Evolutionary conservation across 164 flowering plant species (phyloP), one percentile per base, ranked within the genome.

Genomic region (Sedum album): DNA sequence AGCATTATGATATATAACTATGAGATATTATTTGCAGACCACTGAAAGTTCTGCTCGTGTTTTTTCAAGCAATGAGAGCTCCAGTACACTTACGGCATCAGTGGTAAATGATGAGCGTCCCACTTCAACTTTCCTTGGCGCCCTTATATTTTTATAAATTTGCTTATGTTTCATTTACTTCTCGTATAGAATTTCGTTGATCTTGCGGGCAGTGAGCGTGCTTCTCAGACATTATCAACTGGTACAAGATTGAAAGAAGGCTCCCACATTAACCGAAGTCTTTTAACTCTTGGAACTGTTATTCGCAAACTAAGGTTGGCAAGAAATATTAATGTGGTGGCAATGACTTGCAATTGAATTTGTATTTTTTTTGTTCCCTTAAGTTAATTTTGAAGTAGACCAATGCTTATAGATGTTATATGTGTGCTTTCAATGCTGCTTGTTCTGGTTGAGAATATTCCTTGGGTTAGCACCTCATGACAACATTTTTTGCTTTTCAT

Each of bases 131-230:
- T 2, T 46, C n/a, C 41, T 15, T 51, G 26, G 28, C 31, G 13
- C 5, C 62, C 20, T 3, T 57, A 8, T 13, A 14, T 57, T 51
- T 42, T 46, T n/a, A n/a, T n/a, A 41, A 13, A n/a, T 53, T 53
- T 5, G 23, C 25, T 53, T 8, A 8, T 21, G n/a, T 49, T 35
- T 11, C 10, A 11, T 64, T 69, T 55, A 13, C 49, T 68, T n/a
- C 66, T 49, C 67, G 62, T 66, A 26, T 83, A 94, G 99, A 86
- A 88, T 75, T 95, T 95, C 79, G 91, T 95, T 73, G 99, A 95
- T 84, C 87, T 95, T 70, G 99, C 99, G 1, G 99, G 99, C 28
- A 95, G 99, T 78, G 99, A 95, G 74, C 97, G 97, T 69, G 94
- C 97, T 57, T 90, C 97, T 74, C 99, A 92, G 78, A 78, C 97